Conservation (phyloP, 352 stramenopile species). For the Phytophthora pisi region DNA sequence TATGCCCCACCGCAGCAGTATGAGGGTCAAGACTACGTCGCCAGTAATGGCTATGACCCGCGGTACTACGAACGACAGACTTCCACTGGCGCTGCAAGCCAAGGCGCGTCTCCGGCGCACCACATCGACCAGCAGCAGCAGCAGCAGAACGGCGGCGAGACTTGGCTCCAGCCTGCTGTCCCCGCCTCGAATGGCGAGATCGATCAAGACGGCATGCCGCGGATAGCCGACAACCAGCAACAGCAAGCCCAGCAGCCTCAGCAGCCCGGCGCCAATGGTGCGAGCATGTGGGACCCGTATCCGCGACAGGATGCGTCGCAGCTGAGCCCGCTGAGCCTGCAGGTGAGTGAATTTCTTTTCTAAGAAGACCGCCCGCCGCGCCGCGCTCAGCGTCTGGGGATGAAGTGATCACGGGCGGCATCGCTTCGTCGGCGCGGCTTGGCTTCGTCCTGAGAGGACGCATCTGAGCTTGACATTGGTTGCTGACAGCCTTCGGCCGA, state of each 20-base stretch:
- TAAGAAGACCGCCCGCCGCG: constrained; percentile 25
- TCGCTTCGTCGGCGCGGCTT: constrained; percentile 10
- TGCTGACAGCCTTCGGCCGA: constrained; percentile 33
- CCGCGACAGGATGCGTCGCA: constrained; percentile 45
- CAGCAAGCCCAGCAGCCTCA: constrained; percentile 33
- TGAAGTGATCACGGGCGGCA: constrained; percentile 16
- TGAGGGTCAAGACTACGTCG: constrained; percentile 38
- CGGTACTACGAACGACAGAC: constrained; percentile 47
- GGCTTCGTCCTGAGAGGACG: constrained; percentile 14
- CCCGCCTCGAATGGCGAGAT: constrained; percentile 26
- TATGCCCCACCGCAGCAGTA: constrained; percentile 42
- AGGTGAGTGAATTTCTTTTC: constrained; percentile 62
- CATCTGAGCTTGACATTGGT: constrained; percentile 34
- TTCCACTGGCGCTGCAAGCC: constrained; percentile 19
- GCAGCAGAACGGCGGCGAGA: constrained; percentile 18
- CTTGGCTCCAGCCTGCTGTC: constrained; percentile 28
- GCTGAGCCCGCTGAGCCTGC: constrained; percentile 51
- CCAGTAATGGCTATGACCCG: constrained; percentile 41
- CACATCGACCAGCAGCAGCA: constrained; percentile 36
- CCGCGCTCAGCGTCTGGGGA: constrained; percentile 17
- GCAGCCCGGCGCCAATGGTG: constrained; percentile 29
- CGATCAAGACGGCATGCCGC: constrained; percentile 31
- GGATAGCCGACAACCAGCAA: constrained; percentile 42
- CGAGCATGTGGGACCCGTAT: constrained; percentile 48
- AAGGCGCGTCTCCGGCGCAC: constrained; percentile 40